These are phyloP conservation scores for Isabelozyma heimii DNA, from an alignment of 805 yeast species.

Conservation along the genomic window DNA sequence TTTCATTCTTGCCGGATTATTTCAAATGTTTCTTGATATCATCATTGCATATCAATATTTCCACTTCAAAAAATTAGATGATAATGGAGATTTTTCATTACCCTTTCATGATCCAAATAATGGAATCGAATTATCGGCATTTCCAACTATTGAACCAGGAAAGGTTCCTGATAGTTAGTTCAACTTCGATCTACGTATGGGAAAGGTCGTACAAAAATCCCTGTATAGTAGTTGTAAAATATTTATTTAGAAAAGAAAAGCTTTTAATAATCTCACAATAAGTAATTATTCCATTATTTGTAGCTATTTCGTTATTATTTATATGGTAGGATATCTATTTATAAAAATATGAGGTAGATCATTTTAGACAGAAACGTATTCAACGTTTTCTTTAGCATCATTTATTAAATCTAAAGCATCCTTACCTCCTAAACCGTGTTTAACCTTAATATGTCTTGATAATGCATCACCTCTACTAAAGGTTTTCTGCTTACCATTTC, in stretches of 20 bases:
- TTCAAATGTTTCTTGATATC: slow-evolving; percentile 75
- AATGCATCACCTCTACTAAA: slow-evolving; percentile 47
- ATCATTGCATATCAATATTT: slow-evolving; percentile 72
- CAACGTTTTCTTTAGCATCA: slow-evolving; percentile 76
- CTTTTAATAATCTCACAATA: background rate
- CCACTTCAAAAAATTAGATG: slow-evolving; percentile 45
- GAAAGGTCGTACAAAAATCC: too few species aligned
- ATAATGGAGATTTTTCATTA: background rate
- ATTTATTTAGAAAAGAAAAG: too few species aligned
- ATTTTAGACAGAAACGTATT: slow-evolving; percentile 40
- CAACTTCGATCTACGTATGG: too few species aligned
- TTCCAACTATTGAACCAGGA: too few species aligned
- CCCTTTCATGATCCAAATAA: background rate
- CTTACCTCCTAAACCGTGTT: slow-evolving; percentile 70
- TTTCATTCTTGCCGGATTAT: slow-evolving; percentile 67
- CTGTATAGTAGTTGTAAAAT: too few species aligned
- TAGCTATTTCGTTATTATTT: background rate
- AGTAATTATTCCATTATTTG: background rate
- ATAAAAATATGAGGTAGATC: background rate
- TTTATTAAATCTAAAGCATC: slow-evolving; percentile 71
- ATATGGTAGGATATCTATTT: background rate
- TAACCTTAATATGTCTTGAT: slow-evolving; percentile 61
- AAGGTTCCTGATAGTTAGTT: too few species aligned
- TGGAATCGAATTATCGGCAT: background rate
- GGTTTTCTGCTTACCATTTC: slow-evolving; percentile 50